Percentiles rank a stretch among this genome's conserved stretches.
phyloP scores from a whole-genome alignment of 2,329 filamentous ascomycete genomes.

The Aspergillus sp. region DNA sequence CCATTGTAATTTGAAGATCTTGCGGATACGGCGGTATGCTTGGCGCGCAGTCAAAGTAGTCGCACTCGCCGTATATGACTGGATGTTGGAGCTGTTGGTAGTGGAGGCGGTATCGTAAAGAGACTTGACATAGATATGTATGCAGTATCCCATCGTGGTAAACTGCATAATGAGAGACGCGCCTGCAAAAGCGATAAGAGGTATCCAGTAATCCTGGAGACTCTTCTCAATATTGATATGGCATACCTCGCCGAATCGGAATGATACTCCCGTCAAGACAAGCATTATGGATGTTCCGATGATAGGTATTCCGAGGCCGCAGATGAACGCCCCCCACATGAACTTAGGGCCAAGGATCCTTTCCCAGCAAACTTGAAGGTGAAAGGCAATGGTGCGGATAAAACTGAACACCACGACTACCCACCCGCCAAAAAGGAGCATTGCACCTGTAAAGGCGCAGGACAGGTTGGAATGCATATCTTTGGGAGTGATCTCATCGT shows the following conservation, averaged over 20 bases:
- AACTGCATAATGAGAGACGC: conserved; percentile 78
- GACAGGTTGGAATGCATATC: conserved; percentile 80
- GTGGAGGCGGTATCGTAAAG: conserved; percentile 70
- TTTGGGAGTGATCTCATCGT: conserved; percentile 86
- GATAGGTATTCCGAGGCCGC: conserved; percentile 82
- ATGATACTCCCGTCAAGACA: conserved; percentile 86
- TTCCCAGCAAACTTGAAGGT: conserved; percentile 98
- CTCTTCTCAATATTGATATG: conserved; percentile 91
- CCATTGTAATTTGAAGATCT: conserved; percentile 91
- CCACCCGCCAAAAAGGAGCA: conserved; percentile 84
- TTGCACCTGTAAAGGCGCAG: conserved; percentile 84
- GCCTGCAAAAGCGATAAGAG: conserved; percentile 74
- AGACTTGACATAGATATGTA: conserved; percentile 89
- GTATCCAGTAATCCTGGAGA: conserved; percentile 85
- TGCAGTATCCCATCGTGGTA: conserved; percentile 83
- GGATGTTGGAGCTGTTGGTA: conserved; percentile 67
- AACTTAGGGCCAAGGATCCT: conserved; percentile 82
- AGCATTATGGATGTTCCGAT: conserved; percentile 74
- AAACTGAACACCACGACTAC: conserved; percentile 84
- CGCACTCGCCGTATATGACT: conserved; percentile 73
- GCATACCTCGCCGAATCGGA: conserved; percentile 86
- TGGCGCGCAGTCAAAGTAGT: conserved; percentile 80
- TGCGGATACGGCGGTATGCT: conserved; percentile 80
- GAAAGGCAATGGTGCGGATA: conserved; percentile 82
- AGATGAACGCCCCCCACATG: conserved; percentile 77